A percentile compares a stretch with the other conserved stretches of the same genome.
Conservation (phyloP, 768 basidiomycete species). For the Rhodotorula taiwanensis region DNA sequence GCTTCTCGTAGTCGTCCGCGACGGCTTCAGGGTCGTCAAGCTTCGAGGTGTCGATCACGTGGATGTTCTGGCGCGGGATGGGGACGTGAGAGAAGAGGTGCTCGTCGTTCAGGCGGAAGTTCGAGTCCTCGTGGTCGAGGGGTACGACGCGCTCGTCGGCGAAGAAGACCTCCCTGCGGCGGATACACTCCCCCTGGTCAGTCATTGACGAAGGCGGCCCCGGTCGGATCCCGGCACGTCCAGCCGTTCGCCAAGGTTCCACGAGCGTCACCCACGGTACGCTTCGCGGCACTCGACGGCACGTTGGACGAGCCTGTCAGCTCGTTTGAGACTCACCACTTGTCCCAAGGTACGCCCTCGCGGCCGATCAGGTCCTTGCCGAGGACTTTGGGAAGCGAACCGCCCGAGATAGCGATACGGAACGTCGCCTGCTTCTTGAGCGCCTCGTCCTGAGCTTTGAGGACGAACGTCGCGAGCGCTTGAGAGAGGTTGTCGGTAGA, state of each 20-base stretch:
- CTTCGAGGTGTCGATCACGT: slow-evolving; percentile 61
- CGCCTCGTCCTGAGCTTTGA: slow-evolving; percentile 81
- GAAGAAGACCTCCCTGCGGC: slow-evolving; percentile 86
- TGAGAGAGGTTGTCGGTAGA: slow-evolving; percentile 54
- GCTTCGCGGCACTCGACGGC: too few relatives aligned
- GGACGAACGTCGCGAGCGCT: slow-evolving; percentile 70
- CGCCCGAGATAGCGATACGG: slow-evolving; percentile 88
- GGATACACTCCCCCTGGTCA: too few relatives aligned
- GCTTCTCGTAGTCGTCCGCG: slow-evolving; percentile 50
- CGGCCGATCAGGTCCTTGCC: slow-evolving; percentile 43
- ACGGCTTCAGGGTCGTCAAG: slow-evolving; percentile 47
- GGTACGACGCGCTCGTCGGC: slow-evolving; percentile 94
- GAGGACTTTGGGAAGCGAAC: slow-evolving; percentile 62
- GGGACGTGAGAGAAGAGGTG: slow-evolving; percentile 75
- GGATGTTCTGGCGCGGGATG: slow-evolving; percentile 69
- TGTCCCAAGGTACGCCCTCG: slow-evolving; percentile 74
- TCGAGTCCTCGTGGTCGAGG: slow-evolving; percentile 85
- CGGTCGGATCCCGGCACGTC: not conserved
- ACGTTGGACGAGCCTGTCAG: too few relatives aligned
- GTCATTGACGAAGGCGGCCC: not conserved
- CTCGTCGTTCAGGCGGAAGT: slow-evolving; percentile 67
- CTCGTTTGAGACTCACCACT: slow-evolving; percentile 85
- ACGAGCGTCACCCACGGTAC: too few relatives aligned
- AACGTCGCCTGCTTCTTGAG: slow-evolving; percentile 83
- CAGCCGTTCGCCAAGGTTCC: not conserved